These are phyloP conservation scores for Leishmania lainsoni DNA, from an alignment of 208 protist genomes.

Conservation along the genomic window DNA sequence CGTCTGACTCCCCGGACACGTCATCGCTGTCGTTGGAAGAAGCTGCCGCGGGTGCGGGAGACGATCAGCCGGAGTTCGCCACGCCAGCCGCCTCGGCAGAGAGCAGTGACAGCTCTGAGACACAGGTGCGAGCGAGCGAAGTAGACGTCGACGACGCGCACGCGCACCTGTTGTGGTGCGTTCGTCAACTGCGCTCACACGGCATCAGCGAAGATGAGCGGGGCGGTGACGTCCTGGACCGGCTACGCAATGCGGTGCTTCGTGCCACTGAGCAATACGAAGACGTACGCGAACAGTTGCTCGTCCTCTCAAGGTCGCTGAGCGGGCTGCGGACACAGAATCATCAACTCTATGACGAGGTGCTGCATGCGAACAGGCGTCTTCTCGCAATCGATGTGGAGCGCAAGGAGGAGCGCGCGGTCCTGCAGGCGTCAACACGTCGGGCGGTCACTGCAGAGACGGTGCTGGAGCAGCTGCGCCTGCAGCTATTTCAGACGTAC, in stretches of 20 bases:
- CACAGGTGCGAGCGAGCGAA: not conserved
- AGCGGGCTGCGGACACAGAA: conserved; percentile 27
- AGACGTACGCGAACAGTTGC: conserved; percentile 27
- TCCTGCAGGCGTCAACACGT: not conserved
- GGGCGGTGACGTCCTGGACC: not conserved
- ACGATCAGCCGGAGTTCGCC: not conserved
- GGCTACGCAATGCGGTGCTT: conserved; percentile 13
- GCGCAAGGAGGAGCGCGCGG: not conserved
- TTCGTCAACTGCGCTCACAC: conserved; percentile 5
- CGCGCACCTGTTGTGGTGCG: conserved; percentile 7
- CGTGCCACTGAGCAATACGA: conserved; percentile 27
- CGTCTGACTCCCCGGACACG: not conserved
- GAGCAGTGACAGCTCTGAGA: not conserved
- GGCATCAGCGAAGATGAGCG: not conserved
- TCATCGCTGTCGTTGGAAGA: not conserved
- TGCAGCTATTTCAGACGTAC: conserved; percentile 30
- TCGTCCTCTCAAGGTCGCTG: conserved; percentile 21
- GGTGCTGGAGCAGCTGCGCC: conserved; percentile 22
- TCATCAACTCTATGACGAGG: conserved; percentile 16
- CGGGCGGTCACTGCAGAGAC: conserved; percentile 2
- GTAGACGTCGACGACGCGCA: conserved; percentile 9
- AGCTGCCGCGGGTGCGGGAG: not conserved
- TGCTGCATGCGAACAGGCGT: conserved; percentile 1
- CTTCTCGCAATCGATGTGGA: not conserved
- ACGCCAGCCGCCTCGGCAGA: not conserved